A percentile compares a stretch with the other conserved stretches of the same genome.
Conservation (phyloP, 2,329 filamentous ascomycete genomes). For the Aspergillus chevalieri region DNA sequence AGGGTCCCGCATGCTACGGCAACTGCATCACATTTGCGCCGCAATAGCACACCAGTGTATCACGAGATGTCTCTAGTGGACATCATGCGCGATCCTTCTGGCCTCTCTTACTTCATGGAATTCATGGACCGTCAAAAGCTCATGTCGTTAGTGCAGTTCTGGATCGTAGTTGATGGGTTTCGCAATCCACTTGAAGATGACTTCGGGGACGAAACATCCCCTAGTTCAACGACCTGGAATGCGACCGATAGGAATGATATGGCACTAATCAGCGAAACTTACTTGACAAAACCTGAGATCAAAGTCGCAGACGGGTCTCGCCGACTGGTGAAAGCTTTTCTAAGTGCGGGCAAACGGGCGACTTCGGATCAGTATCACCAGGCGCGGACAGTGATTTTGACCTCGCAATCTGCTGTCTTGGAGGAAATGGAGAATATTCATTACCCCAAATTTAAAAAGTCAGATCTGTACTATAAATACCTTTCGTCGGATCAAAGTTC, state of each 20-base stretch:
- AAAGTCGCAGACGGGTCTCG: slow-evolving; percentile 66
- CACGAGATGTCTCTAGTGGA: slow-evolving; percentile 74
- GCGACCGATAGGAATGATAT: slow-evolving; percentile 81
- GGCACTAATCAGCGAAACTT: slow-evolving; percentile 84
- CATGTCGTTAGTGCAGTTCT: slow-evolving; percentile 92
- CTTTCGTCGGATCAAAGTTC: slow-evolving; percentile 72
- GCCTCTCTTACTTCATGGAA: slow-evolving; percentile 98
- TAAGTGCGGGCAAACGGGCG: slow-evolving; percentile 69
- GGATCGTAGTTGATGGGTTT: slow-evolving; percentile 95
- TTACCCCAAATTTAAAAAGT: slow-evolving; percentile 81
- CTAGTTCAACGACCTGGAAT: slow-evolving; percentile 64
- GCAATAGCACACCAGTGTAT: slow-evolving; percentile 51
- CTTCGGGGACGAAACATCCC: slow-evolving; percentile 63
- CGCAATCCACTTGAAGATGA: slow-evolving; percentile 88
- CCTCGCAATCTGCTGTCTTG: slow-evolving; percentile 73
- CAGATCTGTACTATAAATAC: slow-evolving; percentile 94
- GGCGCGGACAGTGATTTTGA: slow-evolving; percentile 73
- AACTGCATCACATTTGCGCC: slow-evolving; percentile 24
- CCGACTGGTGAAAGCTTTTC: slow-evolving; percentile 66
- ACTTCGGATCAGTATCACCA: slow-evolving; percentile 74
- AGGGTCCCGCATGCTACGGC: slow-evolving; percentile 29
- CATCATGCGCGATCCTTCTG: slow-evolving; percentile 81
- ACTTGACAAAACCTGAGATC: slow-evolving; percentile 75
- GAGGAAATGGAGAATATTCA: slow-evolving; percentile 77
- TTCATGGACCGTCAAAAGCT: slow-evolving; percentile 90